These are phyloP conservation scores for Ceratocystis huliohia DNA, from an alignment of 2,329 filamentous ascomycete species.

Conservation along the genomic window DNA sequence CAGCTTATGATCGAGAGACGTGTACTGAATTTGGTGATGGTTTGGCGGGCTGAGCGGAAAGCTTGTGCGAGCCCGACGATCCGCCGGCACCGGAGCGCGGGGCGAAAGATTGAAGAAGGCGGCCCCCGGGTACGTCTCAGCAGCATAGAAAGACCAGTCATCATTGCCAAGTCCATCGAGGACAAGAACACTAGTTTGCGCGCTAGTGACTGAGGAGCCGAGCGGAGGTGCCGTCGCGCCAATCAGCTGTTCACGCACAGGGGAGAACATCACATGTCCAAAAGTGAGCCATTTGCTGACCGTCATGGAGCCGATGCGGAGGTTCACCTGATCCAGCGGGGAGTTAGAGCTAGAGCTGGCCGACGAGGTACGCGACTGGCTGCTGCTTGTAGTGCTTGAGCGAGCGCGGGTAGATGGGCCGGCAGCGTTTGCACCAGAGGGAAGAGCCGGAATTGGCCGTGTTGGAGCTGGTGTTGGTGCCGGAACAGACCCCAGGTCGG, in stretches of 20 bases:
- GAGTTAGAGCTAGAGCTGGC: constrained; percentile 42
- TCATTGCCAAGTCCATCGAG: constrained; percentile 76
- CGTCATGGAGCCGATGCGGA: constrained; percentile 68
- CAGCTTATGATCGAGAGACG: constrained; percentile 50
- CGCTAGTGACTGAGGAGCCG: not conserved
- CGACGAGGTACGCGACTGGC: constrained; percentile 24
- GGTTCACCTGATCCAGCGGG: constrained; percentile 57
- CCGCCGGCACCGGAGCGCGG: constrained; percentile 38
- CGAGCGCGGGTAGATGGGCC: not conserved
- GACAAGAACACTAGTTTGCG: constrained; percentile 55
- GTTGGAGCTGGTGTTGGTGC: not conserved
- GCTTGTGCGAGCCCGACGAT: constrained; percentile 32
- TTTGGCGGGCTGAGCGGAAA: constrained; percentile 51
- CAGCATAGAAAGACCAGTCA: constrained; percentile 79
- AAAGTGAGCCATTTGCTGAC: constrained; percentile 83
- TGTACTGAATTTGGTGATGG: constrained; percentile 61
- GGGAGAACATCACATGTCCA: constrained; percentile 70
- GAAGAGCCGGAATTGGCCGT: constrained; percentile 1
- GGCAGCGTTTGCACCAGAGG: not conserved
- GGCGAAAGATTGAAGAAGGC: constrained; percentile 66
- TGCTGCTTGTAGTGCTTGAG: not conserved
- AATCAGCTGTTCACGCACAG: constrained; percentile 39
- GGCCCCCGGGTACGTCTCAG: constrained; percentile 62
- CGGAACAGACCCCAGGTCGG: constrained; percentile 21
- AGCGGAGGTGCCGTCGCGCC: not conserved